Evolutionary conservation across 352 stramenopile species (phyloP).

Genomic region (Phytophthora ramorum): DNA sequence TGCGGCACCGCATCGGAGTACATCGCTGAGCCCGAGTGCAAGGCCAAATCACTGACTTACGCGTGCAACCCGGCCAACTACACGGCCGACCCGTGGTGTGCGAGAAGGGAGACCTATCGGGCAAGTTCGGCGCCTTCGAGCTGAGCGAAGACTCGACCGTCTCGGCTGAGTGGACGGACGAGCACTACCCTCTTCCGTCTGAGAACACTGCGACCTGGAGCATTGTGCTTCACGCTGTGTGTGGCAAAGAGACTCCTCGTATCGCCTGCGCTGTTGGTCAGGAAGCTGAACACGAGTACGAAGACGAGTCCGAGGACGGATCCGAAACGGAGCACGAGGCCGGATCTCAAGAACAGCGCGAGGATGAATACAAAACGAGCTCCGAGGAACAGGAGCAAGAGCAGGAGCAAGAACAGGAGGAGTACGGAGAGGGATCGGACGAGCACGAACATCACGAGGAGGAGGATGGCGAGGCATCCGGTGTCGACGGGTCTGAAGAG

Average conservation of each 20-base stretch:
- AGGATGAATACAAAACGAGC: not conserved
- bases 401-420: not conserved
- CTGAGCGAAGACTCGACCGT: slow-evolving; percentile 34
- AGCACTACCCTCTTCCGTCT: slow-evolving; percentile 44
- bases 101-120: slow-evolving; percentile 64
- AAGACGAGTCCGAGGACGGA: slow-evolving; percentile 1
- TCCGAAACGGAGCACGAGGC: not conserved
- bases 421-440: not conserved
- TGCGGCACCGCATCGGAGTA: slow-evolving; percentile 64
- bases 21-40: slow-evolving; percentile 33
- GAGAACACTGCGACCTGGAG: slow-evolving; percentile 63
- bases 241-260: slow-evolving; percentile 46
- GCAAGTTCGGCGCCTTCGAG: slow-evolving; percentile 58
- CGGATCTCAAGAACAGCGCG: not conserved
- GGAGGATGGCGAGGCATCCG: not conserved
- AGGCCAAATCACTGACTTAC: slow-evolving; percentile 44
- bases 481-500: not conserved
- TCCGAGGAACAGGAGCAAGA: not conserved
- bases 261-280: slow-evolving; percentile 41
- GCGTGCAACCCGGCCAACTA: slow-evolving; percentile 55
- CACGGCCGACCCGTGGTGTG: slow-evolving; percentile 43
- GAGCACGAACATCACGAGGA: not conserved
- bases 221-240: slow-evolving; percentile 72
- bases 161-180: slow-evolving; percentile 44
- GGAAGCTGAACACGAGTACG: slow-evolving; percentile 1